phyloP scores from a whole-genome alignment of 164 flowering plant species.

The Tetracentron sinense region DNA sequence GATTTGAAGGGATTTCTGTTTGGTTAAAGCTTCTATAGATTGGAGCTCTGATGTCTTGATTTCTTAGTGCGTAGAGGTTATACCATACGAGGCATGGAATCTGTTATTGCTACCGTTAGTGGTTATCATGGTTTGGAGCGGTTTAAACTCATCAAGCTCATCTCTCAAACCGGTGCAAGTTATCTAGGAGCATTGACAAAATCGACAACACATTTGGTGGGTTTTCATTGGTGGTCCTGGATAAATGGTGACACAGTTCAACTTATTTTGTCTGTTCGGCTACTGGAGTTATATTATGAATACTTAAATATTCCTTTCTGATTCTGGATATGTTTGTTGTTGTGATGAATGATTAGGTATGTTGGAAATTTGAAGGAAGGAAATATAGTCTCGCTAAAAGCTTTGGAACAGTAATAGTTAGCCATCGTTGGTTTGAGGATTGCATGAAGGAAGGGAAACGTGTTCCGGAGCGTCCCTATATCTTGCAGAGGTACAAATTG shows the following conservation, averaged over 20 bases:
- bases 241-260: neutral
- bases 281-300: neutral
- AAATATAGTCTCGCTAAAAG: constrained; percentile 66
- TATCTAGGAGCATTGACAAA: constrained; percentile 69
- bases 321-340: constrained; percentile 4
- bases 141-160: constrained; percentile 83
- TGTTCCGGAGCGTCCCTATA: constrained; percentile 57
- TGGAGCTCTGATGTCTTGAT: neutral
- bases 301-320: neutral
- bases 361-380: constrained; percentile 75
- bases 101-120: constrained; percentile 78
- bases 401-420: constrained; percentile 47
- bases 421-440: constrained; percentile 88
- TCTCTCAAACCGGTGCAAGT: constrained; percentile 69
- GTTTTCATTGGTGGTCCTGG: constrained; percentile 12
- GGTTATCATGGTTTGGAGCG: constrained; percentile 83
- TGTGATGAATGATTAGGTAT: constrained; percentile 44
- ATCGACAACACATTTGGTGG: constrained; percentile 78
- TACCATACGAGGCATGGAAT: constrained; percentile 53
- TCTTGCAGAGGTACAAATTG: constrained; percentile 43
- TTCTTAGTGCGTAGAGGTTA: constrained; percentile 10
- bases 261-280: neutral
- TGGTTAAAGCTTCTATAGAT: neutral
- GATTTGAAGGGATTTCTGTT: neutral
- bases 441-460: constrained; percentile 68